phyloP scores from a whole-genome alignment of 1,284 basidiomycete genomes.

The Pseudozyma tsukubaensis region DNA sequence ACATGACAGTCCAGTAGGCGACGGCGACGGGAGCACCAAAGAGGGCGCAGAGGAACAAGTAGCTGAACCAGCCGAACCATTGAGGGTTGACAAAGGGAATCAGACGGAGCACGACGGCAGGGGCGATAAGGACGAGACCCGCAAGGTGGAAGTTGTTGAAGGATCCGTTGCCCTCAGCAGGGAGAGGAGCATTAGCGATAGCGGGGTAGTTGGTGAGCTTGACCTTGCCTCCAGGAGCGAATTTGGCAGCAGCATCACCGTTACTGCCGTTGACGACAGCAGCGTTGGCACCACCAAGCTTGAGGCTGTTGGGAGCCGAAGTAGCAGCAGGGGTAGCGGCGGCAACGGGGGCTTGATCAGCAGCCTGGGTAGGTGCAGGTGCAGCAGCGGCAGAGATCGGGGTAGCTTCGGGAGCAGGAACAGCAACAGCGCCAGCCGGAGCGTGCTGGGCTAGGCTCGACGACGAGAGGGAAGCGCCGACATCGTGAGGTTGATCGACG shows the following conservation, averaged over 20 bases:
- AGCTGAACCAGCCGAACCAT: conserved; percentile 66
- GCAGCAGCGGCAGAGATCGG: conserved; percentile 4
- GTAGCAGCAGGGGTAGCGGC: background rate
- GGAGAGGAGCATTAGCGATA: conserved; percentile 65
- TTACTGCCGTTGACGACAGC: conserved; percentile 14
- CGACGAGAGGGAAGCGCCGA: conserved; percentile 16
- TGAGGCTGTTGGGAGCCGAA: conserved; percentile 18
- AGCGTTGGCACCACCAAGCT: conserved; percentile 27
- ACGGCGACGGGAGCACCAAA: conserved; percentile 82
- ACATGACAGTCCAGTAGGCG: conserved; percentile 90
- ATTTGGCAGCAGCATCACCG: conserved; percentile 21
- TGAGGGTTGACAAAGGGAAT: conserved; percentile 66
- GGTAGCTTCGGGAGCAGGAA: conserved; percentile 15
- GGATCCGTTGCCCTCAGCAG: conserved; percentile 68
- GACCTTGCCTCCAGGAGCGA: conserved; percentile 67
- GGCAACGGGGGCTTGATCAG: background rate
- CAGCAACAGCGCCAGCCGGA: conserved; percentile 19
- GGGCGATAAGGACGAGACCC: conserved; percentile 71
- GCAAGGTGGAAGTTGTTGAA: conserved; percentile 77
- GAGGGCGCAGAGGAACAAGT: conserved; percentile 75
- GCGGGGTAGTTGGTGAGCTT: conserved; percentile 65
- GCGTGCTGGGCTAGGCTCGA: conserved; percentile 18
- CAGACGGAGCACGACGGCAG: conserved; percentile 64
- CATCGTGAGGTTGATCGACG: conserved; percentile 40
- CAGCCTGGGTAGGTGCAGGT: conserved; percentile 2